Conservation (phyloP, 2,329 filamentous ascomycete genomes). For the Calcarisporium arbuscula region DNA sequence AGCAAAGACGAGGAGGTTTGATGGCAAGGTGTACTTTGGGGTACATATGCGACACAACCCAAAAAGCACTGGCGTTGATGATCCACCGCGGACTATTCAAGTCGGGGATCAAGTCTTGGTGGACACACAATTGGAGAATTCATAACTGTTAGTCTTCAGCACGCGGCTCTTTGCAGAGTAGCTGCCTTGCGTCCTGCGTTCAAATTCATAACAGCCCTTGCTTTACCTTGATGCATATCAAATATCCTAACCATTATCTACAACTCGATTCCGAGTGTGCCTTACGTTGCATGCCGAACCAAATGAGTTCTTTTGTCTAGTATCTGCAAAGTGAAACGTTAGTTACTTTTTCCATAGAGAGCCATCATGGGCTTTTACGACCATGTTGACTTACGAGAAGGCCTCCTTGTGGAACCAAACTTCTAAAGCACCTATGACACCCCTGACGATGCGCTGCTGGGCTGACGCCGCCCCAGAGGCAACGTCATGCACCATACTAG, state of each 20-base stretch:
- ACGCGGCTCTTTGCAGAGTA: no score
- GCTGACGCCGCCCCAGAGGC: constrained; percentile 11
- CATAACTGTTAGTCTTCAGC: not conserved
- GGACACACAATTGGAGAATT: not conserved
- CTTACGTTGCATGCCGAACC: no score
- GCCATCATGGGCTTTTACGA: no score
- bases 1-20: constrained; percentile 75
- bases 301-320: no score
- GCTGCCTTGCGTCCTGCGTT: no score
- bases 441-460: constrained; percentile 14
- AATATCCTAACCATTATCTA: no score
- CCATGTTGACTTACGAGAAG: no score
- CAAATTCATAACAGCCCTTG: no score
- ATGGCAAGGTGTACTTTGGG: constrained; percentile 85
- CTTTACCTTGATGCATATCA: no score
- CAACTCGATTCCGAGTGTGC: no score
- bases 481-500: constrained; percentile 16
- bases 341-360: no score
- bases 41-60: constrained; percentile 61
- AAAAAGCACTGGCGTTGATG: constrained; percentile 9
- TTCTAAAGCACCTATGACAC: constrained; percentile 9
- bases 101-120: constrained; percentile 40
- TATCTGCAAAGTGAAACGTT: no score
- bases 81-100: constrained; percentile 33
- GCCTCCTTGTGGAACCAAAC: constrained; percentile 19